phyloP scores from a whole-genome alignment of 305 asterid genomes.

The Solanum aculeatissimum region DNA sequence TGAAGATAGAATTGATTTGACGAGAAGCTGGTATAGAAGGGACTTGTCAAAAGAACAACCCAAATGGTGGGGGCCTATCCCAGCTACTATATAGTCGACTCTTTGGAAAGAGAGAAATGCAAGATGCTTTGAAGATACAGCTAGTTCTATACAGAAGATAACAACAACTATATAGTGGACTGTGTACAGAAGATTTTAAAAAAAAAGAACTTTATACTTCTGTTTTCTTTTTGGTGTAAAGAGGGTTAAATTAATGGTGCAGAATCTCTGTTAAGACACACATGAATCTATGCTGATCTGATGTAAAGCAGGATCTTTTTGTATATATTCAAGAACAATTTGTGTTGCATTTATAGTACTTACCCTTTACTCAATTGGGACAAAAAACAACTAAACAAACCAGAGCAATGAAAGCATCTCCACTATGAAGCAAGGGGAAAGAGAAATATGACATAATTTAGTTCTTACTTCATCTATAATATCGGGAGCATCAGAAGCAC shows the following conservation, averaged over 20 bases:
- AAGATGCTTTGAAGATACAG: not conserved
- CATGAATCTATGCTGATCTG: not conserved
- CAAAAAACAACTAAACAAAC: not conserved
- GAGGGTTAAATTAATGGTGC: not conserved
- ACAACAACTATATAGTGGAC: no score
- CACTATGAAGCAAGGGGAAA: not conserved
- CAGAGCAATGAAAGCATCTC: not conserved
- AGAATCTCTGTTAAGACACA: not conserved
- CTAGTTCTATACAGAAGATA: not conserved
- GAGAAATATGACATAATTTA: not conserved
- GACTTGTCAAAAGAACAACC: not conserved
- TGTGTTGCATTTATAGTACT: not conserved
- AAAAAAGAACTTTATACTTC: not conserved
- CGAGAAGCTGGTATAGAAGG: not conserved
- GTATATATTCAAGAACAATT: not conserved
- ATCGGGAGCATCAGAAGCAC: constrained; percentile 51
- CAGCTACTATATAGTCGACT: not conserved
- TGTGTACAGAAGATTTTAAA: not conserved
- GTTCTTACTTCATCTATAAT: constrained; percentile 55
- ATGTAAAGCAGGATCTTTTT: not conserved
- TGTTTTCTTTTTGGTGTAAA: not conserved
- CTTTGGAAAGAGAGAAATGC: not conserved
- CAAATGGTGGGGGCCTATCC: not conserved
- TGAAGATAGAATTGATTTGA: not conserved
- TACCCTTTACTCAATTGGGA: not conserved